Base-by-base conservation (phyloP, 768 basidiomycete species). In the Trametes maxima region DNA sequence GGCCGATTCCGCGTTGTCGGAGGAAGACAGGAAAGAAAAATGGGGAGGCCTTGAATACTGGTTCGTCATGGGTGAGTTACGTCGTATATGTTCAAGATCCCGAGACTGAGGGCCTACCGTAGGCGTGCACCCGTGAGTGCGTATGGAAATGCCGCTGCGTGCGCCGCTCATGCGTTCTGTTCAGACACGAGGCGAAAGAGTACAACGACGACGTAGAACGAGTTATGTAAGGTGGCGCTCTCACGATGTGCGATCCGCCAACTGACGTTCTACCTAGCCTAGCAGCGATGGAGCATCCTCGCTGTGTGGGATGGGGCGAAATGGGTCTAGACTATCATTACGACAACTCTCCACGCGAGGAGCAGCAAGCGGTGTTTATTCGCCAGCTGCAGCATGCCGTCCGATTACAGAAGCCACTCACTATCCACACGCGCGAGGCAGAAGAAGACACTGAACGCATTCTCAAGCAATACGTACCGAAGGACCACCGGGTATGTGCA, bases 291-390 rank as follows among this genome's bases (percentile, higher is more conserved):
- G 46, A 77, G 0, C 92, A 94, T 66, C 89, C 90, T 1, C 84
- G 88, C 12, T 93, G 91, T 67, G 91, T 94, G 7, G 90, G 91
- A 3, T 90, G 89, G 87, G 93, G 93, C 0, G 93, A 95, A 69
- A 94, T 94, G 57, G 92, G 93, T 0, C 80, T 92, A 13, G 92
- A 94, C 63, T 93, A 91, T 66, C 90, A 93, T 71, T 92, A 94
- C 72, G 85, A 90, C 73, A 80, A 85, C 63, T 90, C 90, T 0
- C 89, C 91, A 0, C 83, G 87, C 11, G 80, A 83, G 0, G 67
- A 86, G 1, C 93, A 95, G 67, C 85, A 80, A 55, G 75, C 74
- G 0, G 84, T 92, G 12, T 87, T 95, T 51, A 71, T 74, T 1
- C 77, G 87, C 10, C 93, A 95, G 71, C 81, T 94, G 6, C 77